These are phyloP conservation scores for Glebionis coronaria DNA, from an alignment of 129 eudicot species.

Conservation along the genomic window DNA sequence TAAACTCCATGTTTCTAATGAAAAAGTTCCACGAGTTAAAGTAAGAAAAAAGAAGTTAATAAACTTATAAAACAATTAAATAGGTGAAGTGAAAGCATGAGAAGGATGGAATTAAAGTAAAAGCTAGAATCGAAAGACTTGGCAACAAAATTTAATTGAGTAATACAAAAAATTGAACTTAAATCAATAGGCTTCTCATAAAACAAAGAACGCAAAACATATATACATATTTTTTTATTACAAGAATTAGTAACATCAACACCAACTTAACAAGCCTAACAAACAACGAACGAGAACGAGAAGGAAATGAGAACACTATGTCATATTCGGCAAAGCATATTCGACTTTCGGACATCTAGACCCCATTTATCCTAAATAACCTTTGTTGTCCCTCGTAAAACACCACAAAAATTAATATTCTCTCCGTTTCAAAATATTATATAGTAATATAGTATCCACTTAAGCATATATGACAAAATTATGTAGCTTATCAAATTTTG, in stretches of 20 bases:
- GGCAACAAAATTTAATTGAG: no score
- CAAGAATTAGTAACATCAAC: constrained; percentile 8
- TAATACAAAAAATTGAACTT: no score
- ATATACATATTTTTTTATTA: neutral
- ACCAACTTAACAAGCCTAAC: constrained; percentile 15
- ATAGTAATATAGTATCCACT: no score
- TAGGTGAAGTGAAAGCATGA: no score
- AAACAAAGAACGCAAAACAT: constrained; percentile 15
- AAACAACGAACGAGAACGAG: constrained; percentile 26
- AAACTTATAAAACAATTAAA: neutral
- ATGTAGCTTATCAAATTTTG: no score
- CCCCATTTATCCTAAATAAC: neutral
- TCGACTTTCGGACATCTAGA: constrained; percentile 5
- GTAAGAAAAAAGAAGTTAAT: neutral
- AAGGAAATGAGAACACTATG: constrained; percentile 22
- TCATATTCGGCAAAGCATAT: constrained; percentile 32
- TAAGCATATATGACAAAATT: no score
- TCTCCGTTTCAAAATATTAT: no score
- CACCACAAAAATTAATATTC: constrained; percentile 12
- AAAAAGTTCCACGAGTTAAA: neutral
- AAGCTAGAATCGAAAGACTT: no score
- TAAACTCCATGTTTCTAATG: no score
- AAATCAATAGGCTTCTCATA: no score
- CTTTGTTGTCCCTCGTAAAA: neutral
- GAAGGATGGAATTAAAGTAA: no score